Percentiles rank a stretch among this genome's conserved stretches.
Evolutionary conservation across 2,329 filamentous ascomycete genomes (phyloP).

Genomic region (Helotiales sp.): DNA sequence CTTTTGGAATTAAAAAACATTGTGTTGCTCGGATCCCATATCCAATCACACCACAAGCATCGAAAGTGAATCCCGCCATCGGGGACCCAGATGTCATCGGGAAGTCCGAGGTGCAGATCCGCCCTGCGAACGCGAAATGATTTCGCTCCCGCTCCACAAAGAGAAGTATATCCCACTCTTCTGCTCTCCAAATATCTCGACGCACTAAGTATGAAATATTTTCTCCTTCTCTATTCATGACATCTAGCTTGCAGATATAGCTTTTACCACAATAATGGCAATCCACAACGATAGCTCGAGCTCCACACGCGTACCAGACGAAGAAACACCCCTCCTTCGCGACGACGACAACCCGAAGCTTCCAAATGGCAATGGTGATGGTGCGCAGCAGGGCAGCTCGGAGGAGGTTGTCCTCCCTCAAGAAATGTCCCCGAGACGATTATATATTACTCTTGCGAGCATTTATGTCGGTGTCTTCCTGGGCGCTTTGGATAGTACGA

Average conservation of each 20-base stretch:
- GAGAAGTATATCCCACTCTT: conserved; percentile 21
- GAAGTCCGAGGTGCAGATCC: not conserved
- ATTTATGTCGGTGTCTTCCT: conserved; percentile 67
- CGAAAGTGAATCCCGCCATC: not conserved
- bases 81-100: conserved; percentile 3
- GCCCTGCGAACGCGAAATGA: not conserved
- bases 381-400: conserved; percentile 5
- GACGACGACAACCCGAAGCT: conserved; percentile 24
- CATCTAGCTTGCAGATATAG: not conserved
- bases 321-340: conserved; percentile 40
- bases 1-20: not conserved
- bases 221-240: conserved; percentile 4
- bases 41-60: not conserved
- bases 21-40: not conserved
- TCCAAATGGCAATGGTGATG: conserved; percentile 6
- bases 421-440: conserved; percentile 53
- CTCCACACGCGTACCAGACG: conserved; percentile 27
- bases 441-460: conserved; percentile 60
- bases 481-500: conserved; percentile 73
- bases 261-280: not conserved
- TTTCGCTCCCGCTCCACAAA: not conserved
- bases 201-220: conserved; percentile 19
- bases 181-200: not conserved
- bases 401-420: conserved; percentile 50
- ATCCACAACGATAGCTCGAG: conserved; percentile 1